These are phyloP conservation scores for Salvia rosmarinus DNA, from an alignment of 257 asterid species.

Conservation along the genomic window DNA sequence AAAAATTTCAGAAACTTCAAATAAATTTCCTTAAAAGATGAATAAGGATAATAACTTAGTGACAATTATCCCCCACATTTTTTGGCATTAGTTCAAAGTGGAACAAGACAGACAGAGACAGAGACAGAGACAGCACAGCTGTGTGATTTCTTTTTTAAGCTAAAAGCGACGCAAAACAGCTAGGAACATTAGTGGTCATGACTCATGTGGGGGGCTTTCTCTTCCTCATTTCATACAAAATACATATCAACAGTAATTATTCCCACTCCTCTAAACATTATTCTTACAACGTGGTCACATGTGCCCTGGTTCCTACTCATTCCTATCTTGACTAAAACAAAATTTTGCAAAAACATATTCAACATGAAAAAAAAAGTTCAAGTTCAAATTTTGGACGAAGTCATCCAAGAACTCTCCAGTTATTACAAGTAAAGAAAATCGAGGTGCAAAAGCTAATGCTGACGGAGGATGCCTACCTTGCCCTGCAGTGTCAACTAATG, in stretches of 20 bases:
- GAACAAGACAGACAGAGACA: slow-evolving; percentile 14
- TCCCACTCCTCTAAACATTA: slow-evolving; percentile 1
- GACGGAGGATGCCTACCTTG: not conserved
- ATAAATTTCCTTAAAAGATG: no score
- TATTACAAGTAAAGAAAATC: not conserved
- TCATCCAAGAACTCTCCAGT: not conserved
- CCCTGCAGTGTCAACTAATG: not conserved
- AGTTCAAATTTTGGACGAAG: not conserved
- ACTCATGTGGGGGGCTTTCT: slow-evolving; percentile 10
- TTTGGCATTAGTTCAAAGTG: slow-evolving; percentile 19
- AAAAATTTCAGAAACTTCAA: no score
- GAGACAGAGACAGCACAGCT: slow-evolving; percentile 18
- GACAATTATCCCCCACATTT: not conserved
- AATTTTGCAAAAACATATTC: not conserved
- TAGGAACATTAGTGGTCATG: not conserved
- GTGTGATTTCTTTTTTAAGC: not conserved
- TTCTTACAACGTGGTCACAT: slow-evolving; percentile 24
- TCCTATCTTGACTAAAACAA: not conserved
- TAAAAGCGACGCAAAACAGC: slow-evolving; percentile 23
- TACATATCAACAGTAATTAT: slow-evolving; percentile 6
- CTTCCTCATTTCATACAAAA: not conserved
- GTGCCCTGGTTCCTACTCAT: not conserved
- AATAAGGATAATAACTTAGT: no score
- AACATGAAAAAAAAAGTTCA: not conserved
- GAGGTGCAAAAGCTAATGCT: not conserved